Evolutionary conservation across 345 rosid species (phyloP).

Genomic region (Euclidium syriacum): DNA sequence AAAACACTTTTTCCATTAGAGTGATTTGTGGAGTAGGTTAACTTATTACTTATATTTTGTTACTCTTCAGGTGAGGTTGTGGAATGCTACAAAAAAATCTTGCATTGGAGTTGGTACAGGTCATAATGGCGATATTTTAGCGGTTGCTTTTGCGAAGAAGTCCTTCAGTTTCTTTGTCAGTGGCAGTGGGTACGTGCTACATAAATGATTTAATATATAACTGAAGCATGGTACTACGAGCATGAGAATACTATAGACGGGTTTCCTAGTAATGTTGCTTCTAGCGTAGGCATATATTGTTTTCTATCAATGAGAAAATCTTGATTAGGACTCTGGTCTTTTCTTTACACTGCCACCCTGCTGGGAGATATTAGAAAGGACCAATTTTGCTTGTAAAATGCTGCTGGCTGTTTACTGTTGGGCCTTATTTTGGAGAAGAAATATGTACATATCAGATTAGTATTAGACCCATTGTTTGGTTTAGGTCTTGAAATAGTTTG

Average conservation of each 20-base stretch:
- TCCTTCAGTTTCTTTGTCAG: conserved; percentile 64
- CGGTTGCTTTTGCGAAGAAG: conserved; percentile 85
- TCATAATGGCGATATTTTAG: conserved; percentile 88
- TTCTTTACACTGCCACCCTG: conserved; percentile 9
- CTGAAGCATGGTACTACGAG: conserved; percentile 12
- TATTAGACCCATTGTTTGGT: not conserved
- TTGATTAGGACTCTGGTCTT: not conserved
- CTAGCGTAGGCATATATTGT: not conserved
- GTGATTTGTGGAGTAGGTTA: not conserved
- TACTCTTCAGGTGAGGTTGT: conserved; percentile 68
- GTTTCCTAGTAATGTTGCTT: conserved; percentile 1
- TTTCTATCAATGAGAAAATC: not conserved
- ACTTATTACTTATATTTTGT: conserved; percentile 12
- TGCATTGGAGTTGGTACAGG: conserved; percentile 89
- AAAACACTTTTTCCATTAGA: not conserved
- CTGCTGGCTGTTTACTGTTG: not conserved
- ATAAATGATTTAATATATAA: conserved; percentile 1
- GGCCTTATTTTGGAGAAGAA: not conserved
- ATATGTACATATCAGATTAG: not conserved
- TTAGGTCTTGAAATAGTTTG: conserved; percentile 1
- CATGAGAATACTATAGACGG: not conserved
- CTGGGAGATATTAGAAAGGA: not conserved
- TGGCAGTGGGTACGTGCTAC: conserved; percentile 75
- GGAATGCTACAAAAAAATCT: conserved; percentile 61
- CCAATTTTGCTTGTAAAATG: not conserved